phyloP scores from a whole-genome alignment of 2,329 filamentous ascomycete genomes.

The Diaporthe capsici region DNA sequence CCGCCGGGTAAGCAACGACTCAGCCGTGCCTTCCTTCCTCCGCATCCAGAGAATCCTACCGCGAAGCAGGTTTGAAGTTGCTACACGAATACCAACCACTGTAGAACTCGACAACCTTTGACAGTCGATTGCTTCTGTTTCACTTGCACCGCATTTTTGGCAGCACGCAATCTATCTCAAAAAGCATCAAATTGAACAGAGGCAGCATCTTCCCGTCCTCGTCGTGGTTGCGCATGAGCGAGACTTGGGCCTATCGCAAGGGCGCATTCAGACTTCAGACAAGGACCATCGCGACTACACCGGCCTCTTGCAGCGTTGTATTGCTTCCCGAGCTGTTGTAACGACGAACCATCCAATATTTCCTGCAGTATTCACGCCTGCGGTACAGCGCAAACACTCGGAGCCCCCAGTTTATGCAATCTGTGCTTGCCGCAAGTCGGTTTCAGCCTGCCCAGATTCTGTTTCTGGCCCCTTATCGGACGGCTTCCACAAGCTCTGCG shows the following conservation, averaged over 20 bases:
- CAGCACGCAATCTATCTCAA: slow-evolving; percentile 13
- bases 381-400: slow-evolving; percentile 12
- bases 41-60: background rate
- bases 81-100: background rate
- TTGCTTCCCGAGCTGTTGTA: slow-evolving; percentile 7
- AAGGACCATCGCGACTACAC: background rate
- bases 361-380: background rate
- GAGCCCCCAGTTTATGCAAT: slow-evolving; percentile 16
- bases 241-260: slow-evolving; percentile 19
- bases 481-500: slow-evolving; percentile 15
- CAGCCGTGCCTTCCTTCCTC: background rate
- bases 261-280: background rate
- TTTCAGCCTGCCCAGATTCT: slow-evolving; percentile 37
- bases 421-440: slow-evolving; percentile 39
- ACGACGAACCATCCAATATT: slow-evolving; percentile 5
- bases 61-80: background rate
- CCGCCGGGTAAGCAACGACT: slow-evolving; percentile 1
- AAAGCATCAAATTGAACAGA: slow-evolving; percentile 5
- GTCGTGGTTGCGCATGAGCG: background rate
- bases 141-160: background rate
- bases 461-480: slow-evolving; percentile 36
- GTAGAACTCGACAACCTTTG: background rate
- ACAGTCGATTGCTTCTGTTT: slow-evolving; percentile 1
- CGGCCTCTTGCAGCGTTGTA: slow-evolving; percentile 23
- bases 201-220: background rate